A percentile compares a stretch with the other conserved stretches of the same genome.
Evolutionary conservation across 495 filamentous ascomycete genomes (phyloP).

Genomic region (Niebla homalea): DNA sequence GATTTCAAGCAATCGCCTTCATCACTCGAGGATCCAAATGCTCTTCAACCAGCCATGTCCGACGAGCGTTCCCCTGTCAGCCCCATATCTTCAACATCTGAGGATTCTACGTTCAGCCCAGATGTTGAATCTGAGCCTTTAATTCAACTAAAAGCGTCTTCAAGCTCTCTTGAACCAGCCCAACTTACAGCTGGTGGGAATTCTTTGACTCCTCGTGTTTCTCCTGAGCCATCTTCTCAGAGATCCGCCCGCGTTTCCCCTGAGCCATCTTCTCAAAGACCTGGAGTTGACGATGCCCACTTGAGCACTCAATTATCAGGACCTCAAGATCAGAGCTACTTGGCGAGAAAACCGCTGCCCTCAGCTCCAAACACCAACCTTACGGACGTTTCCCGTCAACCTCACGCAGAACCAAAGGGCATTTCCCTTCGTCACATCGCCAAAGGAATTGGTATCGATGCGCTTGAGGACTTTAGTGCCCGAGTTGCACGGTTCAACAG

Average conservation of each 20-base stretch:
- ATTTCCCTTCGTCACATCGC: slow-evolving; percentile 13
- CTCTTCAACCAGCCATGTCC: too few relatives aligned
- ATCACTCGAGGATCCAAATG: too few relatives aligned
- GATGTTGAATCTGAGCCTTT: too few relatives aligned
- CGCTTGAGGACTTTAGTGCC: slow-evolving; percentile 50
- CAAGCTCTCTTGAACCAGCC: not conserved
- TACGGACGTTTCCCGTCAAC: too few relatives aligned
- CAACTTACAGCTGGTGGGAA: not conserved
- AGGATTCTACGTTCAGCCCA: too few relatives aligned
- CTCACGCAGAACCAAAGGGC: not conserved
- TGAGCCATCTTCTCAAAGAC: not conserved
- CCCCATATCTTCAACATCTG: too few relatives aligned
- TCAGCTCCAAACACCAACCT: not conserved
- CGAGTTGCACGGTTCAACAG: slow-evolving; percentile 54
- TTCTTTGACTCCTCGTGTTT: not conserved
- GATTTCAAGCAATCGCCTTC: too few relatives aligned
- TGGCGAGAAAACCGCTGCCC: not conserved
- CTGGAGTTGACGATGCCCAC: not conserved
- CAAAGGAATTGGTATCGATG: slow-evolving; percentile 41
- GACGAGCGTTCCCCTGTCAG: too few relatives aligned
- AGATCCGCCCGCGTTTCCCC: not conserved
- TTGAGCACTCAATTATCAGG: too few relatives aligned
- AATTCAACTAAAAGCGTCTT: not conserved
- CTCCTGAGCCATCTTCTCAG: not conserved
- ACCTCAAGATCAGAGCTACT: too few relatives aligned